phyloP scores from a whole-genome alignment of 306 rosid genomes.

The Astragalus glycyphyllos region DNA sequence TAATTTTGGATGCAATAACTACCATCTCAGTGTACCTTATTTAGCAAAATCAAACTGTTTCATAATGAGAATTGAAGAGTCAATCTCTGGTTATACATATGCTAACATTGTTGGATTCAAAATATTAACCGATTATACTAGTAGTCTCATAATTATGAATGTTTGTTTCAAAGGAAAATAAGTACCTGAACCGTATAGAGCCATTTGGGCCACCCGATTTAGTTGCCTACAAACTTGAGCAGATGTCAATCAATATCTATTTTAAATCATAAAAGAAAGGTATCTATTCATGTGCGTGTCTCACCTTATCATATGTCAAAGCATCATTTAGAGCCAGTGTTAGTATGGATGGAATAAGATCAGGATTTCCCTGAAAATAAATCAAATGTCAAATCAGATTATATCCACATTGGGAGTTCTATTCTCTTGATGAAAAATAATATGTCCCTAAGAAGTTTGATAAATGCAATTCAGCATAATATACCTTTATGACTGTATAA shows the following conservation, averaged over 20 bases:
- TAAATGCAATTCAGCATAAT: conserved; percentile 3
- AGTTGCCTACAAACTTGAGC: conserved; percentile 80
- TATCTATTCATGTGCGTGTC: conserved; percentile 18
- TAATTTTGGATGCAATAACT: conserved; percentile 25
- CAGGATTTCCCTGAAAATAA: conserved; percentile 74
- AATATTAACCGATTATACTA: too few relatives aligned
- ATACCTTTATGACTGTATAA: conserved; percentile 67
- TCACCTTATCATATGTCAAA: conserved; percentile 90
- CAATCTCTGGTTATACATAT: background rate
- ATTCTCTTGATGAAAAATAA: conserved; percentile 7
- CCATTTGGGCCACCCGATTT: conserved; percentile 97
- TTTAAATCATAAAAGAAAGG: conserved; percentile 31
- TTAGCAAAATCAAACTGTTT: conserved; percentile 19
- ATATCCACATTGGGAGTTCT: conserved; percentile 10
- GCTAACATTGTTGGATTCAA: conserved; percentile 28
- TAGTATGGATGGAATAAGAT: conserved; percentile 67
- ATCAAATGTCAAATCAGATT: conserved; percentile 19
- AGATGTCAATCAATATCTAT: conserved; percentile 44
- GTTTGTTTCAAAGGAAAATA: conserved; percentile 30
- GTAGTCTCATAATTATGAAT: conserved; percentile 26
- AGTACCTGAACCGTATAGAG: conserved; percentile 89
- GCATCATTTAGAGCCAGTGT: conserved; percentile 87
- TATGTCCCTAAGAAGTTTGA: conserved; percentile 8
- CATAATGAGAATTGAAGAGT: conserved; percentile 11
- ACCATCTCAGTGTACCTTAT: conserved; percentile 19